Percentiles rank a stretch among this genome's conserved stretches.
These are phyloP conservation scores for Saccharomyces hybrid DNA, from an alignment of 1,139 yeast species.

Conservation along the genomic window DNA sequence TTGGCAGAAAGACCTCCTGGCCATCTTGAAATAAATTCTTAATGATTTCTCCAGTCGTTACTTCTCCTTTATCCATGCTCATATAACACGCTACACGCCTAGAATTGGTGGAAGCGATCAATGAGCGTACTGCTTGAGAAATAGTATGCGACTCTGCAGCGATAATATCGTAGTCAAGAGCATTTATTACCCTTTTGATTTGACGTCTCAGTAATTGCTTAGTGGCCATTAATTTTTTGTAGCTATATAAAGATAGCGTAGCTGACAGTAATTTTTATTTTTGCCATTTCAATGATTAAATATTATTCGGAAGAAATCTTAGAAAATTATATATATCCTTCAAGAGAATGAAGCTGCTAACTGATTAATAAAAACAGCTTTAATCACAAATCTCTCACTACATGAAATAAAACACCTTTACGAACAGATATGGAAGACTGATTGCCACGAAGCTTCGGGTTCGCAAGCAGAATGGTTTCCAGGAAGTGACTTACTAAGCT, in stretches of 20 bases:
- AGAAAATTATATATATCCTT: not conserved
- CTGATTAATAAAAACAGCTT: not conserved
- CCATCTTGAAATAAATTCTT: slow-evolving; percentile 15
- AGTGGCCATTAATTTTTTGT: not conserved
- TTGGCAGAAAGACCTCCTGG: slow-evolving; percentile 23
- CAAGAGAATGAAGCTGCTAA: not conserved
- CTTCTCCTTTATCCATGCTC: slow-evolving; percentile 30
- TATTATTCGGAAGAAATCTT: not conserved
- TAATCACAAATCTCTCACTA: not conserved
- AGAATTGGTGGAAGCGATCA: not conserved
- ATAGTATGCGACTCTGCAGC: not conserved
- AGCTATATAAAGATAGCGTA: not conserved
- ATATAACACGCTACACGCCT: slow-evolving; percentile 25
- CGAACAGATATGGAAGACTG: not conserved
- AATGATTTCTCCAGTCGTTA: slow-evolving; percentile 21
- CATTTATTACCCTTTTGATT: not conserved
- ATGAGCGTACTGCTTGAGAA: not conserved
- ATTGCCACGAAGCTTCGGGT: not conserved
- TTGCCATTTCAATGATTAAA: not conserved
- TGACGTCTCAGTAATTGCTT: not conserved
- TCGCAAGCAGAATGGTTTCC: not conserved
- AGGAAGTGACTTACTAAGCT: not conserved
- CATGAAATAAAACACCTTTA: not conserved
- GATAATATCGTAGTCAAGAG: not conserved
- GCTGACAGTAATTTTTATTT: not conserved